phyloP scores from a whole-genome alignment of 2,329 filamentous ascomycete genomes.

The Microcyclospora pomicola region DNA sequence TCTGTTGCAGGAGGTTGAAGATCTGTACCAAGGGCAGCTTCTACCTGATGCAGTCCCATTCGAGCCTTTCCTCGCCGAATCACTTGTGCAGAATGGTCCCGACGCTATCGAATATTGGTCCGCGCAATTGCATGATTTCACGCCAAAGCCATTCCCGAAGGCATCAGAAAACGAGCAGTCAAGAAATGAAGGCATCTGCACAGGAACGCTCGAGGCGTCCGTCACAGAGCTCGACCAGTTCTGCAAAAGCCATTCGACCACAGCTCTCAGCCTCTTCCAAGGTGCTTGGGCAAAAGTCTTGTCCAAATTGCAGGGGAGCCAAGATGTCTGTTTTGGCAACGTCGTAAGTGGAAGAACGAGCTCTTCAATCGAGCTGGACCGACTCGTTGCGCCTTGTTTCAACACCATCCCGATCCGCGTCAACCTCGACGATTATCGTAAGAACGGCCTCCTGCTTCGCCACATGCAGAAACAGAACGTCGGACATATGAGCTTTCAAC shows the following conservation, averaged over 20 bases:
- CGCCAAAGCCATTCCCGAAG: slow-evolving; percentile 29
- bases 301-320: slow-evolving; percentile 37
- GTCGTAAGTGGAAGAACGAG: slow-evolving; percentile 66
- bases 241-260: slow-evolving; percentile 40
- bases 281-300: slow-evolving; percentile 58
- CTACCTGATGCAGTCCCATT: slow-evolving; percentile 44
- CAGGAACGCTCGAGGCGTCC: background rate
- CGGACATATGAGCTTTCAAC: slow-evolving; percentile 52
- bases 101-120: slow-evolving; percentile 54
- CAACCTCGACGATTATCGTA: slow-evolving; percentile 33
- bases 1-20: slow-evolving; percentile 58
- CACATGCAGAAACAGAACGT: slow-evolving; percentile 48
- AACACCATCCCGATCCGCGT: slow-evolving; percentile 69
- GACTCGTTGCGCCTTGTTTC: slow-evolving; percentile 78
- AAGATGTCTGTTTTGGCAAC: slow-evolving; percentile 76
- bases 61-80: slow-evolving; percentile 48
- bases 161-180: slow-evolving; percentile 1
- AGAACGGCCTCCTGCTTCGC: slow-evolving; percentile 45
- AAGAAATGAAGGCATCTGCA: slow-evolving; percentile 30
- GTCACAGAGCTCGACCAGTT: slow-evolving; percentile 10
- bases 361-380: slow-evolving; percentile 50
- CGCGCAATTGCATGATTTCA: slow-evolving; percentile 39
- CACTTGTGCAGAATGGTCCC: slow-evolving; percentile 36
- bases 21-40: slow-evolving; percentile 33
- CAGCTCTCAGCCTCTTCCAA: slow-evolving; percentile 54